Percentiles rank a stretch among this genome's conserved stretches.
Evolutionary conservation across 1,284 basidiomycete species (phyloP).

Genomic region (Ustilago lituana): DNA sequence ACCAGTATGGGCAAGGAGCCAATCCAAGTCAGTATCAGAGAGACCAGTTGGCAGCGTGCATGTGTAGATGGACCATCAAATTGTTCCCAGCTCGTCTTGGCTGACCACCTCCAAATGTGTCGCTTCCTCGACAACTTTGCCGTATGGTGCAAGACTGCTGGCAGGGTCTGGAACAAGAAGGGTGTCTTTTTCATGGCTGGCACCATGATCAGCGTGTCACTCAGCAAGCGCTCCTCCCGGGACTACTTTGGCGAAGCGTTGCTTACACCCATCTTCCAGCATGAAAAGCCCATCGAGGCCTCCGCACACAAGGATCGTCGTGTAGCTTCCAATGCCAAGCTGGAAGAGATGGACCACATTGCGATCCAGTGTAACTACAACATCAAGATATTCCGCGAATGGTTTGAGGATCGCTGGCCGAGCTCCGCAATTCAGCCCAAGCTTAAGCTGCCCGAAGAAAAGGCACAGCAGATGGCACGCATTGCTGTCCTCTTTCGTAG

Average conservation of each 20-base stretch:
- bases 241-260: conserved; percentile 30
- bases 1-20: conserved; percentile 35
- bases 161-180: conserved; percentile 1
- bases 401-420: conserved; percentile 28
- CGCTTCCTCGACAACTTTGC: conserved; percentile 37
- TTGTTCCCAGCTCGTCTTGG: conserved; percentile 22
- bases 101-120: conserved; percentile 39
- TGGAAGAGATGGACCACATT: conserved; percentile 23
- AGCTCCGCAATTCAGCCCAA: conserved; percentile 17
- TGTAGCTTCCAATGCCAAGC: not conserved
- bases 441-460: conserved; percentile 15
- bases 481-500: conserved; percentile 33
- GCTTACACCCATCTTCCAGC: conserved; percentile 29
- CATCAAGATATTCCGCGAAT: conserved; percentile 23
- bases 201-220: conserved; percentile 26
- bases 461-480: conserved; percentile 29
- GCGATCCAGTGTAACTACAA: conserved; percentile 24
- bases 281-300: conserved; percentile 27
- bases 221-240: conserved; percentile 12
- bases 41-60: conserved; percentile 29
- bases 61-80: conserved; percentile 3
- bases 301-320: conserved; percentile 7
- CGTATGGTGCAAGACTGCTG: conserved; percentile 26
- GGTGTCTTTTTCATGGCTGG: conserved; percentile 40
- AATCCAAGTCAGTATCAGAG: conserved; percentile 27